Percentiles rank a stretch among this genome's conserved stretches.
phyloP scores from a whole-genome alignment of 2,329 filamentous ascomycete genomes.

The Colletotrichum shisoi region DNA sequence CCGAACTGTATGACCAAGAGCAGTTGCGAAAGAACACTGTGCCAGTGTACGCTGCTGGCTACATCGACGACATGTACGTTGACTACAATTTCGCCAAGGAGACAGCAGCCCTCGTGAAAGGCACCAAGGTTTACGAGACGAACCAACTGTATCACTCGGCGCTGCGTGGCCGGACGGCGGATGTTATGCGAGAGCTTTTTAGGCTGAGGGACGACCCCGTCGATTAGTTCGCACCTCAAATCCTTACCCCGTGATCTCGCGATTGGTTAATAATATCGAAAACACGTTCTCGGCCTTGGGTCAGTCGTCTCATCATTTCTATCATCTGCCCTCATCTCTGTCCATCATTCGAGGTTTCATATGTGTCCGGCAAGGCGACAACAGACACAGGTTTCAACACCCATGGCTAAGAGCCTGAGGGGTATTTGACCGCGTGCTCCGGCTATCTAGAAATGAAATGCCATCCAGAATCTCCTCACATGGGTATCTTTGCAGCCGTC shows the following conservation, averaged over 20 bases:
- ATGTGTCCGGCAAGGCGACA: background rate
- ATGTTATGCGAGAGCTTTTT: constrained; percentile 80
- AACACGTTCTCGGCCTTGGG: background rate
- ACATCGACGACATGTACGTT: constrained; percentile 91
- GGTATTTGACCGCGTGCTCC: background rate
- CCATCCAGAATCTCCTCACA: constrained; percentile 46
- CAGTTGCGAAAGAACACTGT: constrained; percentile 80
- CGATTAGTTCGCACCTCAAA: constrained; percentile 52
- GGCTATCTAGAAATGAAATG: background rate
- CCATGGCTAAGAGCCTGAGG: background rate
- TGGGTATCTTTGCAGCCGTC: constrained; percentile 56
- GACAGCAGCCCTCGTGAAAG: constrained; percentile 77
- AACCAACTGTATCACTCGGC: constrained; percentile 90
- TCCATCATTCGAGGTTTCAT: background rate
- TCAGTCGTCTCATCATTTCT: background rate
- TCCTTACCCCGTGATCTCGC: background rate
- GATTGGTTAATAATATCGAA: background rate
- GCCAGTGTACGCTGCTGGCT: constrained; percentile 85
- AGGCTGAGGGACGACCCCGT: constrained; percentile 74
- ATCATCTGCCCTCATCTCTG: no score
- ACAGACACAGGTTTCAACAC: background rate
- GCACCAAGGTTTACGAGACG: constrained; percentile 81
- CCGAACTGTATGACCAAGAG: constrained; percentile 75
- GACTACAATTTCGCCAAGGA: constrained; percentile 76
- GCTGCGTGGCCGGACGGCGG: constrained; percentile 74